These are phyloP conservation scores for Xanthoconium stramineum DNA, from an alignment of 768 basidiomycete species.

Conservation along the genomic window DNA sequence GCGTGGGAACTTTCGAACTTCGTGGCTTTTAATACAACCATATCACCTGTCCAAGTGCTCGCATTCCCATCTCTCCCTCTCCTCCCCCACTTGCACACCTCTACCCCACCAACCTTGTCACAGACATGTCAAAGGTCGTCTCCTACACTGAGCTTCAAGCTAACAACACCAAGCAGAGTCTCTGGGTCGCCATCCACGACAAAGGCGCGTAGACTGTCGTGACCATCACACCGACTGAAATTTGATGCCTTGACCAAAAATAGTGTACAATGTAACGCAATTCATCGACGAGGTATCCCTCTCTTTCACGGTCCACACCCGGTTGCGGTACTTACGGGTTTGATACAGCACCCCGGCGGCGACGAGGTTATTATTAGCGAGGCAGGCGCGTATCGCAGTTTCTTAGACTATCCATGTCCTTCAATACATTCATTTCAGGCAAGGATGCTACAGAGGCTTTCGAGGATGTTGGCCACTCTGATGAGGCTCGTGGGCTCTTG, in stretches of 20 bases:
- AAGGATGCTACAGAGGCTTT: conserved; percentile 98
- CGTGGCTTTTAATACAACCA: conserved; percentile 17
- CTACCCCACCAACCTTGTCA: conserved; percentile 6
- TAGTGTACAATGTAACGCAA: conserved; percentile 91
- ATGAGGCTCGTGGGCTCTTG: conserved; percentile 89
- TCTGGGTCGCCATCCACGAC: conserved; percentile 81
- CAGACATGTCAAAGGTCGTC: conserved; percentile 50
- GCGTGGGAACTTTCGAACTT: conserved; percentile 30
- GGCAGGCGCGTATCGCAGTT: conserved; percentile 58
- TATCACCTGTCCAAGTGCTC: background rate
- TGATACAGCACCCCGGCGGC: conserved; percentile 84
- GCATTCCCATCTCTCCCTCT: conserved; percentile 3
- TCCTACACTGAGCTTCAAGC: conserved; percentile 75
- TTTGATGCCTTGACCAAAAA: conserved; percentile 5
- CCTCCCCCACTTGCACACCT: conserved; percentile 12
- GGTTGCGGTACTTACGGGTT: conserved; percentile 2
- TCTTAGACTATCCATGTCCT: background rate
- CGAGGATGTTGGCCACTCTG: conserved; percentile 98
- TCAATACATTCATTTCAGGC: conserved; percentile 45
- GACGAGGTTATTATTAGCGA: conserved; percentile 97
- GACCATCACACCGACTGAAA: background rate
- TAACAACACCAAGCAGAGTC: conserved; percentile 67
- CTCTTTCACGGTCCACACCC: background rate
- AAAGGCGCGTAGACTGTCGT: conserved; percentile 54
- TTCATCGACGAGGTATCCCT: conserved; percentile 88